A percentile compares a stretch with the other conserved stretches of the same genome.
These are phyloP conservation scores for Cyclospora cayetanensis DNA, from an alignment of 169 alveolate genomes.

Conservation along the genomic window DNA sequence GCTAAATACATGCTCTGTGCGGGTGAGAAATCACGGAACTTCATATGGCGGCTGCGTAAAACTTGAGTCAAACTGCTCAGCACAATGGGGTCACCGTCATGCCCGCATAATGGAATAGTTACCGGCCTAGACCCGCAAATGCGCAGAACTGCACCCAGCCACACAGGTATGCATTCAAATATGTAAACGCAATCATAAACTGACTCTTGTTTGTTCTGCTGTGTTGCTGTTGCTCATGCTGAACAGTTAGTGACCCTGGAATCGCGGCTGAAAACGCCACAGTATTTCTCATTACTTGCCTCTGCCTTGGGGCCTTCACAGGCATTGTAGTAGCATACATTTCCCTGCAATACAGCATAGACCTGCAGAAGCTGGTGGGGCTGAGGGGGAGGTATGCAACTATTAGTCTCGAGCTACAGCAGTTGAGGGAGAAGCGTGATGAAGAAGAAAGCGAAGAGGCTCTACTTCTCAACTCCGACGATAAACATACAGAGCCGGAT, in stretches of 20 bases:
- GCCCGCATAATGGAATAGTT: too few species aligned
- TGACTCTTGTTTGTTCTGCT: neutral
- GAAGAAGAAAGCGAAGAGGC: neutral
- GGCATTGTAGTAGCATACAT: conserved; percentile 11
- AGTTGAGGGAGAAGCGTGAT: neutral
- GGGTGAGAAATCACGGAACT: too few species aligned
- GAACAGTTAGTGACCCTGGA: neutral
- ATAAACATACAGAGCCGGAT: too few species aligned
- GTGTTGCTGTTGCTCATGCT: neutral
- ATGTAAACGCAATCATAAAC: too few species aligned
- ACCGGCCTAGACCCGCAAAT: too few species aligned
- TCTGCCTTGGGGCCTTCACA: neutral
- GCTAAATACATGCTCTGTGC: neutral
- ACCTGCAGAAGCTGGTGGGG: conserved; percentile 24
- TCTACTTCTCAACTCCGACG: neutral
- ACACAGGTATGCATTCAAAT: too few species aligned
- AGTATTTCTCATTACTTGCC: neutral
- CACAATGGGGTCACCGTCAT: too few species aligned
- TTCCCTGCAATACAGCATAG: conserved; percentile 34
- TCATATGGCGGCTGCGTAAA: too few species aligned
- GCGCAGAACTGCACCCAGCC: too few species aligned
- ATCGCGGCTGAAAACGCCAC: neutral
- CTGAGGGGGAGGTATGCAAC: conserved; percentile 30
- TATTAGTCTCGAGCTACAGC: neutral
- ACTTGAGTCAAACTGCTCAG: too few species aligned